These are phyloP conservation scores for Takakia lepidozioides DNA, from an alignment of 225 moss, liverwort and hornwort genomes.

Conservation along the genomic window DNA sequence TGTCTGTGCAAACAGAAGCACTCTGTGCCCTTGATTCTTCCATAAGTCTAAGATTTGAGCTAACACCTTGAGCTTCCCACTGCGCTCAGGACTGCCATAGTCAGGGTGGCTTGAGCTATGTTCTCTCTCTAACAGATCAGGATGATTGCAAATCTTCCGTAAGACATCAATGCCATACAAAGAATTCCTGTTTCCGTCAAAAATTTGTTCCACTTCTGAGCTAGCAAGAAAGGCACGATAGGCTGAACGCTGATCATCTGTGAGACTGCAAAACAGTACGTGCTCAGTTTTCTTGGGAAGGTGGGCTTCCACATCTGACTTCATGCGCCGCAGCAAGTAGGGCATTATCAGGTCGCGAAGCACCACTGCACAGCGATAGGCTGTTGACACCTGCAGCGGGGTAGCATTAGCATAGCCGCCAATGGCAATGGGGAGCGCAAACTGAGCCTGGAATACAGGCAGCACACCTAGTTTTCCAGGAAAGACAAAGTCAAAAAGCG, in stretches of 20 bases:
- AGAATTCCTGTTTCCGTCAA: constrained; percentile 76
- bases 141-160: constrained; percentile 95
- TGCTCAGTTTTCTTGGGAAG: constrained; percentile 97
- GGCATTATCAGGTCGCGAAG: constrained; percentile 94
- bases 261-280: constrained; percentile 81
- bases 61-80: constrained; percentile 88
- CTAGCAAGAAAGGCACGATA: constrained; percentile 95
- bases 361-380: constrained; percentile 96
- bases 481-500: constrained; percentile 96
- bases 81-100: constrained; percentile 85
- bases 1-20: constrained; percentile 86
- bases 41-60: constrained; percentile 63
- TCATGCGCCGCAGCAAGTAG: constrained; percentile 91
- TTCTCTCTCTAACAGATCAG: constrained; percentile 85
- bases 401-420: constrained; percentile 97
- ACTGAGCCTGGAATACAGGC: constrained; percentile 91
- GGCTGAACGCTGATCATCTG: constrained; percentile 64
- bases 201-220: constrained; percentile 95
- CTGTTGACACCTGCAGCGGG: constrained; percentile 90
- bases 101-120: constrained; percentile 64
- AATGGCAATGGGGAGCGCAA: constrained; percentile 81
- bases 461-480: constrained; percentile 93
- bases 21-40: constrained; percentile 86
- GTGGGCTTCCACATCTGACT: constrained; percentile 81
- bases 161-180: constrained; percentile 89